Evolutionary conservation across 2,329 filamentous ascomycete genomes (phyloP).

Genomic region (Aspergillus fijiensis): DNA sequence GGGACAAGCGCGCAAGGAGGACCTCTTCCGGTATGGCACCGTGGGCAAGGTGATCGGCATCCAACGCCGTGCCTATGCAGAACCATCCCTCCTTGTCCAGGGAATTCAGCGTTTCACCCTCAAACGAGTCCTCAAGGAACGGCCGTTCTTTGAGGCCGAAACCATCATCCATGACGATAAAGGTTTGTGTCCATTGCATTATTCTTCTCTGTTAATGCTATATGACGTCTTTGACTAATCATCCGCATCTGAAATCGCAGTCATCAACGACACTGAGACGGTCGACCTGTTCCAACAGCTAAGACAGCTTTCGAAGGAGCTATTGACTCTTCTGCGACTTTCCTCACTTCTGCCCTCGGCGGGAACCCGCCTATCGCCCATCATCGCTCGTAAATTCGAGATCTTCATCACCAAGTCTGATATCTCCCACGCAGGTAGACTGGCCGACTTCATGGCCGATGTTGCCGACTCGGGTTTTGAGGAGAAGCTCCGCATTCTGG

Average conservation of each 20-base stretch:
- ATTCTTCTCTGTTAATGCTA: background rate
- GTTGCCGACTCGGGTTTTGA: constrained; percentile 83
- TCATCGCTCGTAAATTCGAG: constrained; percentile 83
- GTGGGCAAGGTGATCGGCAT: constrained; percentile 76
- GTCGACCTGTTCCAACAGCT: constrained; percentile 74
- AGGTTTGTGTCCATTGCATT: constrained; percentile 41
- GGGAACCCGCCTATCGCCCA: constrained; percentile 69
- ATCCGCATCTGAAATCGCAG: constrained; percentile 29
- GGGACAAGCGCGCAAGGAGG: constrained; percentile 62
- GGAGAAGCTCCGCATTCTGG: constrained; percentile 83
- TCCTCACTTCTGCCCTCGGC: constrained; percentile 78
- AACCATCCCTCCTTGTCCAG: constrained; percentile 83
- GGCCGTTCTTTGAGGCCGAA: constrained; percentile 82
- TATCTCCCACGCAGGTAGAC: constrained; percentile 73
- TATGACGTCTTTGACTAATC: background rate
- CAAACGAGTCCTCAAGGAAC: constrained; percentile 71
- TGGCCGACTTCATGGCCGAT: constrained; percentile 97
- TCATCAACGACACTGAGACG: constrained; percentile 61
- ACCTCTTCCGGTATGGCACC: constrained; percentile 81
- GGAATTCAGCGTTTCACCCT: constrained; percentile 75
- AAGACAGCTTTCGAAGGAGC: constrained; percentile 80
- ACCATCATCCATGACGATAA: constrained; percentile 71
- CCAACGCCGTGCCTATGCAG: constrained; percentile 70
- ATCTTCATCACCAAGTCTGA: constrained; percentile 82
- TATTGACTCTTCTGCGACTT: constrained; percentile 79